These are phyloP conservation scores for Arthromyces matolae DNA, from an alignment of 768 basidiomycete species.

Conservation along the genomic window DNA sequence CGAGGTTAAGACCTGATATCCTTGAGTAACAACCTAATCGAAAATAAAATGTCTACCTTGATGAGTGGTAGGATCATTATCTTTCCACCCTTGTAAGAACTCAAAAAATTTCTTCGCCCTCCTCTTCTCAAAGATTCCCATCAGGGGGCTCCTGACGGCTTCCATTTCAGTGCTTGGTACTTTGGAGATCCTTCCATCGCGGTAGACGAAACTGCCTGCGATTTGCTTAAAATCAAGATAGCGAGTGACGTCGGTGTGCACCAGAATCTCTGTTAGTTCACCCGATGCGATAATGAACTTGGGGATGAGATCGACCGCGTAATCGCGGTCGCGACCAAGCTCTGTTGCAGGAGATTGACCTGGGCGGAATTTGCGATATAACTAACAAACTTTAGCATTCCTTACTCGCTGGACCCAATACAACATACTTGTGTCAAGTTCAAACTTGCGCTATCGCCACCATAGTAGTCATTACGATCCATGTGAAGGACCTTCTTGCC, in stretches of 20 bases:
- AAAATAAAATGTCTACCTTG: conserved; percentile 55
- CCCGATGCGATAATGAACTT: conserved; percentile 99
- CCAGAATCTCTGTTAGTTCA: conserved; percentile 95
- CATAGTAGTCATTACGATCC: conserved; percentile 98
- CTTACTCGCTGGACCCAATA: conserved; percentile 1
- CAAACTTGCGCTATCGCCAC: conserved; percentile 93
- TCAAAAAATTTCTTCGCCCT: conserved; percentile 98
- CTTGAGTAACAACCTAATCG: not conserved
- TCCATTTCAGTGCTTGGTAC: conserved; percentile 98
- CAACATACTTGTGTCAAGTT: conserved; percentile 89
- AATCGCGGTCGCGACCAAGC: conserved; percentile 95
- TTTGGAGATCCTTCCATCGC: conserved; percentile 95
- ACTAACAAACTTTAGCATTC: conserved; percentile 40
- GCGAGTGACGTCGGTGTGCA: conserved; percentile 97
- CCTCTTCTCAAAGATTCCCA: conserved; percentile 99
- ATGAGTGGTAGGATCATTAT: conserved; percentile 93
- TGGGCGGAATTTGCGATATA: conserved; percentile 92
- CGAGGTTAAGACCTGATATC: conserved; percentile 73
- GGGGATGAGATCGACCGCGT: conserved; percentile 95
- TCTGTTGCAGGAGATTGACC: conserved; percentile 72
- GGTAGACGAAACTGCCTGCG: conserved; percentile 95
- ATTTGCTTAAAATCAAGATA: conserved; percentile 99
- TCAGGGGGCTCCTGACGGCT: conserved; percentile 89
- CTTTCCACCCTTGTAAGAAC: conserved; percentile 93
- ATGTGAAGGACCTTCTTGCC: conserved; percentile 99